Conservation (phyloP, 2,329 filamentous ascomycete species). For the Scopulariopsis brevicaulis region DNA sequence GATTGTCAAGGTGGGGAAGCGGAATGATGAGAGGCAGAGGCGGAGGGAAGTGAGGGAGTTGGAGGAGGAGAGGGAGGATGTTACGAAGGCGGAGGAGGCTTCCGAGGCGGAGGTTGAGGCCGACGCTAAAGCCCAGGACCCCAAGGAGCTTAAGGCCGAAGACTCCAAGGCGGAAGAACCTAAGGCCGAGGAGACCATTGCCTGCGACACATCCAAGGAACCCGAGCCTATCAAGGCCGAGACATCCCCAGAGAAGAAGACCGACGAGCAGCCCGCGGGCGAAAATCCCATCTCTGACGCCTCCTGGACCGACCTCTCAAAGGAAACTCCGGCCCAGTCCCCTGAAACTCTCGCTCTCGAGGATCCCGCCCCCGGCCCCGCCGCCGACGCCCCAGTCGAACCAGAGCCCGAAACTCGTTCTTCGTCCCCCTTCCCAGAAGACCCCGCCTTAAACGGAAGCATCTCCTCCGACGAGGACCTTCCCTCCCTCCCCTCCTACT, state of each 20-base stretch:
- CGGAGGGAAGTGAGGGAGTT: constrained; percentile 9
- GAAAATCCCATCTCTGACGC: not conserved
- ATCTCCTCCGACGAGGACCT: constrained; percentile 17
- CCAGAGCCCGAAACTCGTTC: not conserved
- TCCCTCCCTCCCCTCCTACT: constrained; percentile 4
- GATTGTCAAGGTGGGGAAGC: constrained; percentile 14
- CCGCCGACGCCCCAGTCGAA: not conserved
- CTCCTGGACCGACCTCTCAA: constrained; percentile 8
- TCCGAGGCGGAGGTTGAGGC: not conserved
- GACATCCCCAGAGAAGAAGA: not conserved
- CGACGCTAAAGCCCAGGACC: not conserved
- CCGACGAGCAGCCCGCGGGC: not conserved
- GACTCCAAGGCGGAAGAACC: not conserved
- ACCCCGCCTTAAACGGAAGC: not conserved
- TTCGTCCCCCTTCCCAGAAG: not conserved
- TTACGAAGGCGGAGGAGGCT: constrained; percentile 9
- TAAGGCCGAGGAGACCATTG: not conserved
- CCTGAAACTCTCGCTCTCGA: not conserved
- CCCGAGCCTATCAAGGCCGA: too few species aligned
- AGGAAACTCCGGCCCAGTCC: constrained; percentile 14
- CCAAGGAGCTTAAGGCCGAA: not conserved
- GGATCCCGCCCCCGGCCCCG: too few species aligned
- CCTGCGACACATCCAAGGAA: not conserved
- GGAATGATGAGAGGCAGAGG: constrained; percentile 12
- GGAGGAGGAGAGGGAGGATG: constrained; percentile 8